These are phyloP conservation scores for Aureobasidium pullulans DNA, from an alignment of 2,329 filamentous ascomycete genomes.

Conservation along the genomic window DNA sequence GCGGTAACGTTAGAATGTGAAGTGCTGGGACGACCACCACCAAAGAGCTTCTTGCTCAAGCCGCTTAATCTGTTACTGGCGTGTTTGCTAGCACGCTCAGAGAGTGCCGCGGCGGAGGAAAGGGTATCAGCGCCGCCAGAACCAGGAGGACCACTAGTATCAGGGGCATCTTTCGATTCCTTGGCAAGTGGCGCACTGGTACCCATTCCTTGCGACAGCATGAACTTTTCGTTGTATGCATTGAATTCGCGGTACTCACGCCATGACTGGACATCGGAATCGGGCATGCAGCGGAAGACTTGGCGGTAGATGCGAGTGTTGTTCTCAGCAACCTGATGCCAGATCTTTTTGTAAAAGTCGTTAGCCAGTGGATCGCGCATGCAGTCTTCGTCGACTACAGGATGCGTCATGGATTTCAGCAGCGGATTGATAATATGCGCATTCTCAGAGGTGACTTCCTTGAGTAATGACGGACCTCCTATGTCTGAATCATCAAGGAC, in stretches of 20 bases:
- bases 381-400: slow-evolving; percentile 76
- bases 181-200: slow-evolving; percentile 41
- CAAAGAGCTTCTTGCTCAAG: not conserved
- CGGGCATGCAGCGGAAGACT: slow-evolving; percentile 95
- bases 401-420: slow-evolving; percentile 61
- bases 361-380: slow-evolving; percentile 86
- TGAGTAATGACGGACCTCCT: slow-evolving; percentile 60
- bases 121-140: slow-evolving; percentile 25
- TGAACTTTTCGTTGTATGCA: slow-evolving; percentile 70
- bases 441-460: slow-evolving; percentile 47
- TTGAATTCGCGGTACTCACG: slow-evolving; percentile 82
- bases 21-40: slow-evolving; percentile 1
- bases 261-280: slow-evolving; percentile 90
- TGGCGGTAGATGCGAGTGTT: slow-evolving; percentile 91
- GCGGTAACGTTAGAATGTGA: not conserved
- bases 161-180: slow-evolving; percentile 41
- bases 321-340: slow-evolving; percentile 81
- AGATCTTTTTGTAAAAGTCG: slow-evolving; percentile 77
- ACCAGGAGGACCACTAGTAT: slow-evolving; percentile 44
- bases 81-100: slow-evolving; percentile 6
- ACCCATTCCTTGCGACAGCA: slow-evolving; percentile 51
- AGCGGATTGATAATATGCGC: slow-evolving; percentile 39
- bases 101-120: slow-evolving; percentile 2
- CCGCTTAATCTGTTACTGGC: slow-evolving; percentile 10
- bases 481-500: slow-evolving; percentile 72